These are phyloP conservation scores for Hypoxylon sp. DNA, from an alignment of 2,329 filamentous ascomycete genomes.

Conservation along the genomic window DNA sequence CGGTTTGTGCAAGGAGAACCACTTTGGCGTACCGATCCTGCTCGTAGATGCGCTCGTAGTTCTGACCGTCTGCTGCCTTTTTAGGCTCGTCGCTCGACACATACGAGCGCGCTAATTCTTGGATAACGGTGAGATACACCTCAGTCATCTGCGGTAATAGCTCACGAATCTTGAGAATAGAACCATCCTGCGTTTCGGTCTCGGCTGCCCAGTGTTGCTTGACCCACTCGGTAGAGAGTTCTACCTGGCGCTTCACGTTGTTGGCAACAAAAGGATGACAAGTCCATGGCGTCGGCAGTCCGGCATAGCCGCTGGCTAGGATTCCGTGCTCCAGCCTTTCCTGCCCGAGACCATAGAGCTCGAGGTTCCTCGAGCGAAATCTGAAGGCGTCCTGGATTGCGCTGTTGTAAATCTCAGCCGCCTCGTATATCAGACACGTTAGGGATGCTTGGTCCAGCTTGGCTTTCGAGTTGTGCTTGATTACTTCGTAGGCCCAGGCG, in stretches of 20 bases:
- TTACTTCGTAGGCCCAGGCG: conserved; percentile 79
- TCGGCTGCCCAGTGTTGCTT: conserved; percentile 52
- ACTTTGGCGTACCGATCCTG: conserved; percentile 61
- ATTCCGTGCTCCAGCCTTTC: conserved; percentile 73
- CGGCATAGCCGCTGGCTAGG: conserved; percentile 68
- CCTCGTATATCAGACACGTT: conserved; percentile 70
- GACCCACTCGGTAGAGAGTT: conserved; percentile 65
- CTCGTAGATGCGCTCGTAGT: conserved; percentile 58
- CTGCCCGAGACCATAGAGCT: conserved; percentile 74
- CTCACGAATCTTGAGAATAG: conserved; percentile 56
- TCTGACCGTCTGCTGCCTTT: conserved; percentile 52
- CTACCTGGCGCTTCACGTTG: conserved; percentile 66
- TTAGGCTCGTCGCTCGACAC: conserved; percentile 55
- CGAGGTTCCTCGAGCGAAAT: conserved; percentile 75
- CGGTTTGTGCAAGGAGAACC: conserved; percentile 60
- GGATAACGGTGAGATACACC: conserved; percentile 61
- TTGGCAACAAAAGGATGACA: conserved; percentile 70
- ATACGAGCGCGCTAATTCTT: conserved; percentile 62
- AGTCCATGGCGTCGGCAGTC: conserved; percentile 85
- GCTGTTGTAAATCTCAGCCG: conserved; percentile 70
- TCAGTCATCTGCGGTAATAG: conserved; percentile 62
- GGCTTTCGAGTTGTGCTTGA: conserved; percentile 75
- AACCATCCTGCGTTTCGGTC: conserved; percentile 44
- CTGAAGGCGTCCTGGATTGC: conserved; percentile 72
- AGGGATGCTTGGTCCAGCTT: conserved; percentile 62